Evolutionary conservation across 140 eudicot species (phyloP).

Genomic region (Oenanthe javanica): DNA sequence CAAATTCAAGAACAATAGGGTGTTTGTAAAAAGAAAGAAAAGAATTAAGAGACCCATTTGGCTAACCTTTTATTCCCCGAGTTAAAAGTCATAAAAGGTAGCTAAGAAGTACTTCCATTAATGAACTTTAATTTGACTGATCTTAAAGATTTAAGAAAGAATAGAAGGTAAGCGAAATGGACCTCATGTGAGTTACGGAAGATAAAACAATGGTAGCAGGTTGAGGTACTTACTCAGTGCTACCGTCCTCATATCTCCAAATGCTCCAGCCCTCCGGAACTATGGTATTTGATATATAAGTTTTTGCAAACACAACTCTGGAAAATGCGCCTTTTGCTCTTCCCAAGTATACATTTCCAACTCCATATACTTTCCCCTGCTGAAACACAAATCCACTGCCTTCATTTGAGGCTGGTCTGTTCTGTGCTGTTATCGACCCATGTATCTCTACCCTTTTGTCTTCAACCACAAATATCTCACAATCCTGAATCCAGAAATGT

Average conservation of each 20-base stretch:
- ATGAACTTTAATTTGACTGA: too few species aligned
- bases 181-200: too few species aligned
- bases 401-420: slow-evolving; percentile 33
- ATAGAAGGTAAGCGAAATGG: not conserved
- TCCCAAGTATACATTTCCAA: slow-evolving; percentile 54
- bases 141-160: not conserved
- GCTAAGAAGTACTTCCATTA: too few species aligned
- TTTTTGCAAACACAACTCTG: slow-evolving; percentile 65
- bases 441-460: slow-evolving; percentile 44
- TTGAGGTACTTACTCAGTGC: slow-evolving; percentile 42
- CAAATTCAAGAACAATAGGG: not conserved
- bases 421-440: slow-evolving; percentile 69
- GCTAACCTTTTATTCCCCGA: too few species aligned
- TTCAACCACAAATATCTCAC: slow-evolving; percentile 63
- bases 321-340: slow-evolving; percentile 68
- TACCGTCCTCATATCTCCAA: slow-evolving; percentile 49
- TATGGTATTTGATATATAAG: slow-evolving; percentile 57
- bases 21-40: not conserved
- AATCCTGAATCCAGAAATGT: slow-evolving; percentile 32
- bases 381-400: slow-evolving; percentile 62
- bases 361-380: slow-evolving; percentile 50
- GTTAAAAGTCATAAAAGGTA: too few species aligned
- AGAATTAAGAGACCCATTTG: not conserved
- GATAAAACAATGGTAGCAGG: not conserved
- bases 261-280: slow-evolving; percentile 76